Base-by-base conservation (phyloP, 352 stramenopile genomes). In the Pythium sp. region DNA sequence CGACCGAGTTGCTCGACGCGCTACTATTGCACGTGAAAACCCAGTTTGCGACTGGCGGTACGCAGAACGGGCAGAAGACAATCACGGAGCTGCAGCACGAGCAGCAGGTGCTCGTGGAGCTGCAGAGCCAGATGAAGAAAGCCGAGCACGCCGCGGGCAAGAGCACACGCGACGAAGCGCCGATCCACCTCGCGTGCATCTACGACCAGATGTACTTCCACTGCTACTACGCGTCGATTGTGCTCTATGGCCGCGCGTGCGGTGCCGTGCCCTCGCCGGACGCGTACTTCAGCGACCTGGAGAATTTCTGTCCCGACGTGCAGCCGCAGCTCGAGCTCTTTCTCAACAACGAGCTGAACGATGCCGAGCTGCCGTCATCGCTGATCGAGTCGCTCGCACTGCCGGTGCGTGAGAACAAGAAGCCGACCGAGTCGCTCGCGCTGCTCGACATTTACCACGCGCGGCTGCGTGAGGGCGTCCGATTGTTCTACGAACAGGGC, bases 121-220 rank as follows among this genome's bases (percentile, higher is more conserved):
- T 94, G 34, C 78, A 88, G 41, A 47, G 70, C 47, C 79, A 84
- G 59, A 68, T 84, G 46, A 77, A 82, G 38, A 80, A 83, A 30
- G 80, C 80, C 1, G 75, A 81, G 56, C 74, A 84, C 24, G 77
- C 73, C 5, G 65, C 83, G 9, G 75, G 77, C 22, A 81, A 78
- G 41, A 79, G 77, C 22, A 75, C 74, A 18, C 77, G 84, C n/a
- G 81, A 90, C 60, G 74, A 87, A 32, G 64, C 89, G 47, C 75
- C 77, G 12, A 89, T 94, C 30, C 68, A 77, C n/a, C 70, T 93
- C 53, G 80, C 84, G 7, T 91, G 80, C 66, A 64, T 78, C 9
- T 86, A 75, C 26, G 86, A 94, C 53, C 75, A 86, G 38, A 91
- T 94, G 86, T 94, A 93, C 82, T 94, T 93, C 69, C 76, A 84